Conservation (phyloP, 768 basidiomycete genomes). For the Hemileccinum rubropunctum region DNA sequence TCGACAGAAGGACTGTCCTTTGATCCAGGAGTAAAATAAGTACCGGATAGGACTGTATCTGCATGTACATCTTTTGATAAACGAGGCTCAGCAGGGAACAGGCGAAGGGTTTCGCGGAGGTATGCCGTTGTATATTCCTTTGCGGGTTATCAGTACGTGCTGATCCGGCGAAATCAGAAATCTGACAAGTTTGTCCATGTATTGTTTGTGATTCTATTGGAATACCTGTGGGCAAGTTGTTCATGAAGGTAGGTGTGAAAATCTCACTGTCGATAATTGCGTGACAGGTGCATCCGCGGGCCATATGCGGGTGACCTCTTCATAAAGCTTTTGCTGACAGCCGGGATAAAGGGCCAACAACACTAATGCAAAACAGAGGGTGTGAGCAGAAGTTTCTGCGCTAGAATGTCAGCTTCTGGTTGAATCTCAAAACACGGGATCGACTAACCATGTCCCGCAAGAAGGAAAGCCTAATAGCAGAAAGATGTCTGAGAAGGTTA, state of each 20-base stretch:
- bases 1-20: constrained; percentile 10
- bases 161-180: neutral
- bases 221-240: neutral
- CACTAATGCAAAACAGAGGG: constrained; percentile 40
- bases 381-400: constrained; percentile 48
- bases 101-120: constrained; percentile 46
- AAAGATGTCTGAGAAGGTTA: neutral
- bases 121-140: constrained; percentile 44
- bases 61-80: constrained; percentile 33
- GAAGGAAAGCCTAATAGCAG: constrained; percentile 38
- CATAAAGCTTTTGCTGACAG: constrained; percentile 43
- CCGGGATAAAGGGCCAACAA: constrained; percentile 51
- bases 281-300: constrained; percentile 33
- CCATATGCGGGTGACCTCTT: constrained; percentile 40
- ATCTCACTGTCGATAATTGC: constrained; percentile 29
- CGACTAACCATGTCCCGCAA: constrained; percentile 48
- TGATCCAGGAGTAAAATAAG: constrained; percentile 32
- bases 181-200: constrained; percentile 36
- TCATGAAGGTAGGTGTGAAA: neutral
- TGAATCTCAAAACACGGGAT: neutral
- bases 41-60: constrained; percentile 36
- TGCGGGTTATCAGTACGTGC: neutral
- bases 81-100: constrained; percentile 39
- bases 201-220: constrained; percentile 39
- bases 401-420: constrained; percentile 4